Evolutionary conservation across 2,329 filamentous ascomycete species (phyloP).

Genomic region (Trichoderma lentiforme): DNA sequence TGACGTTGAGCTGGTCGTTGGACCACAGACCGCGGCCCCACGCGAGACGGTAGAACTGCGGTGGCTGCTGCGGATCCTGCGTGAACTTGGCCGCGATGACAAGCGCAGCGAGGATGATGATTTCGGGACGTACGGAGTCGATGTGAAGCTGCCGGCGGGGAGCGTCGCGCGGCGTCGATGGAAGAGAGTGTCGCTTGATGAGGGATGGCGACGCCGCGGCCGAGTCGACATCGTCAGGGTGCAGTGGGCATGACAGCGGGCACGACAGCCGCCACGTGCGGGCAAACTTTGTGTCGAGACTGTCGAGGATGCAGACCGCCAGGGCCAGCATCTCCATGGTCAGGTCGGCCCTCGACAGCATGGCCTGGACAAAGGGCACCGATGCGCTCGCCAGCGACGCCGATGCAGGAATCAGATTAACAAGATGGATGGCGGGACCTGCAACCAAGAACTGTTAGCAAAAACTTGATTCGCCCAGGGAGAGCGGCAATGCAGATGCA

Average conservation of each 20-base stretch:
- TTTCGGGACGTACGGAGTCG: constrained; percentile 58
- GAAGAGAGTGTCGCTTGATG: constrained; percentile 49
- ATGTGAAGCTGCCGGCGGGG: constrained; percentile 49
- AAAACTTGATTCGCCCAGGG: not conserved
- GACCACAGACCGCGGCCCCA: constrained; percentile 59
- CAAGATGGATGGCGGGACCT: constrained; percentile 65
- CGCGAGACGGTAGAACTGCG: constrained; percentile 48
- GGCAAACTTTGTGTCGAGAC: constrained; percentile 60
- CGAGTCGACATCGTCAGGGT: constrained; percentile 23
- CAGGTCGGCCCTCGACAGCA: constrained; percentile 56
- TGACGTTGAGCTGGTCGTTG: constrained; percentile 59
- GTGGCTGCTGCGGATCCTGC: constrained; percentile 55
- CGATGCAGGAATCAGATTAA: constrained; percentile 62
- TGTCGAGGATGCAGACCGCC: constrained; percentile 64
- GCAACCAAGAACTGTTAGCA: constrained; percentile 15
- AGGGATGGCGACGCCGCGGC: constrained; percentile 18
- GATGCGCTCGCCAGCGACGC: constrained; percentile 59
- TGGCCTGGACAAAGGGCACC: constrained; percentile 56
- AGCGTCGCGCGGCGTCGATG: constrained; percentile 35
- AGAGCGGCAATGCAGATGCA: not conserved
- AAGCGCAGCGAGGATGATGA: constrained; percentile 61
- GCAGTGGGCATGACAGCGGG: constrained; percentile 47
- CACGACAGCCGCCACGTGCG: constrained; percentile 58
- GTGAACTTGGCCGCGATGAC: constrained; percentile 65
- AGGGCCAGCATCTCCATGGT: constrained; percentile 61